Conservation (phyloP, 164 flowering plant species). For the Euptelea pleiosperma region DNA sequence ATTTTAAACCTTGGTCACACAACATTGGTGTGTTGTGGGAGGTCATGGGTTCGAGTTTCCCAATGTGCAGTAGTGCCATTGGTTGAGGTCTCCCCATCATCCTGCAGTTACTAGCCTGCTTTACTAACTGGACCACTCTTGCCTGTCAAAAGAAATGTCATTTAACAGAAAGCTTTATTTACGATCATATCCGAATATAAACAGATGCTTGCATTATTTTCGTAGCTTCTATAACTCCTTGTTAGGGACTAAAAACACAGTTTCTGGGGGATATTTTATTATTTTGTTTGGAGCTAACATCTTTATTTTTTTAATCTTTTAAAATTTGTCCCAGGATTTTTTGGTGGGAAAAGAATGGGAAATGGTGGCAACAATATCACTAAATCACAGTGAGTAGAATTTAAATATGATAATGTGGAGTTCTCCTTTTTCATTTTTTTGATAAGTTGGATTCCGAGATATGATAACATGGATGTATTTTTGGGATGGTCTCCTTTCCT, state of each 20-base stretch:
- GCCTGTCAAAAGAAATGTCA: no score
- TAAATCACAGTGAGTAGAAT: constrained; percentile 34
- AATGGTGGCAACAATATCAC: constrained; percentile 14
- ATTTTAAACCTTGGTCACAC: no score
- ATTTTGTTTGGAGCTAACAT: background rate
- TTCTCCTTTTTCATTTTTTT: background rate
- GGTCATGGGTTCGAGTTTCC: no score
- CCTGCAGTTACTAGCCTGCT: no score
- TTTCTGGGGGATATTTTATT: background rate
- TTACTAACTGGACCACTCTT: no score
- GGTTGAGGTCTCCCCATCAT: no score
- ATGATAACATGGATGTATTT: no score
- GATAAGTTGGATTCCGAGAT: no score
- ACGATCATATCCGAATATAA: background rate
- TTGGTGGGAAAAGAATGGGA: constrained; percentile 13
- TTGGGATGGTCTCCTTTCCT: no score
- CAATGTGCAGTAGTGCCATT: no score
- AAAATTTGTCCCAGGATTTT: background rate
- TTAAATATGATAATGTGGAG: background rate
- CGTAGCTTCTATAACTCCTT: background rate
- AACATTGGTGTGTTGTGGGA: no score
- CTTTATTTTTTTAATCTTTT: background rate
- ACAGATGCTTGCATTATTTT: background rate
- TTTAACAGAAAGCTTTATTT: background rate
- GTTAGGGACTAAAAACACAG: no score